phyloP scores from a whole-genome alignment of 2,329 filamentous ascomycete genomes.

The Dissoconium aciculare region DNA sequence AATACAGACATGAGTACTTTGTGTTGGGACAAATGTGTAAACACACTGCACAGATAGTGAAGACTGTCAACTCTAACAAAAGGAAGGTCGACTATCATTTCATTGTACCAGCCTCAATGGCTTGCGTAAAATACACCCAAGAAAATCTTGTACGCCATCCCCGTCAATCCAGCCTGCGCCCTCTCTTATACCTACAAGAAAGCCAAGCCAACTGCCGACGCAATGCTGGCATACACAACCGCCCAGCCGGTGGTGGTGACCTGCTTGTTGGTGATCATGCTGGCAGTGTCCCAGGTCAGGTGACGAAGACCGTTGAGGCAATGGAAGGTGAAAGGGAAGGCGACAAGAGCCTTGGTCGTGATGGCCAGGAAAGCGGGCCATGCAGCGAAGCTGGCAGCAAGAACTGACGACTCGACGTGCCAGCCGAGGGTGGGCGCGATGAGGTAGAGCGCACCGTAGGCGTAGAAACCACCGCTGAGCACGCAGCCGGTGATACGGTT shows the following conservation, averaged over 20 bases:
- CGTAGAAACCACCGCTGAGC: conserved; percentile 61
- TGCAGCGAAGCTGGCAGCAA: conserved; percentile 50
- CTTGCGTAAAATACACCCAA: too few species aligned
- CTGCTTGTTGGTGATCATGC: conserved; percentile 46
- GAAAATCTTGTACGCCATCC: too few species aligned
- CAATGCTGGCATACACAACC: conserved; percentile 42
- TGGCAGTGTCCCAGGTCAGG: conserved; percentile 54
- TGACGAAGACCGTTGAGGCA: conserved; percentile 54
- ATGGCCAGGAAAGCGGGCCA: conserved; percentile 47
- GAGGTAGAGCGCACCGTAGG: conserved; percentile 69
- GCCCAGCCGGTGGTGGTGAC: conserved; percentile 52
- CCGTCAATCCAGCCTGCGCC: too few species aligned
- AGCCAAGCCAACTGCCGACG: conserved; percentile 35
- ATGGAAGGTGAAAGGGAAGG: conserved; percentile 55
- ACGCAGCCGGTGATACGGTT: conserved; percentile 71
- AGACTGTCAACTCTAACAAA: too few species aligned
- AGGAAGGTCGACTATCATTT: too few species aligned
- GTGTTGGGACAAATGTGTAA: too few species aligned
- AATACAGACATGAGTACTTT: too few species aligned
- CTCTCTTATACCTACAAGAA: too few species aligned
- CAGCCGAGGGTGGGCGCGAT: conserved; percentile 59
- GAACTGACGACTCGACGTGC: conserved; percentile 49
- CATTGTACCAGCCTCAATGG: too few species aligned
- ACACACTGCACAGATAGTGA: too few species aligned
- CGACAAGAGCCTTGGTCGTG: conserved; percentile 42